Conservation (phyloP, 768 basidiomycete genomes). For the Lactarius hatsudake region DNA sequence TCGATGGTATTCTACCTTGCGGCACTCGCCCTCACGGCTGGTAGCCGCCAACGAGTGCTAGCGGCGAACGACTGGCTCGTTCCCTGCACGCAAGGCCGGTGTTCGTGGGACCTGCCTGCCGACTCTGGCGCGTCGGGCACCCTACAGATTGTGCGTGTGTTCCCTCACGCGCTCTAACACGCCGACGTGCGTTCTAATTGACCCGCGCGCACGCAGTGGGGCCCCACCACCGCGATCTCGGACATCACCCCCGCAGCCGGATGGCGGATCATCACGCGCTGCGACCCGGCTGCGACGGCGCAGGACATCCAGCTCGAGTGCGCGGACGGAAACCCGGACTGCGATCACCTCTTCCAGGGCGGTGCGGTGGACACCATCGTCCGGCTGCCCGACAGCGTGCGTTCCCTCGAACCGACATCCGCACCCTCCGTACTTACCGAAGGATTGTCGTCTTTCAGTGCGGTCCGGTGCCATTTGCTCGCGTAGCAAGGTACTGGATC, state of each 20-base stretch:
- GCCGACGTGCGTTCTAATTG: neutral
- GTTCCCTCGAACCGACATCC: neutral
- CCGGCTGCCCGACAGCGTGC: conserved; percentile 25
- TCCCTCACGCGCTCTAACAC: neutral
- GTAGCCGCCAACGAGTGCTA: neutral
- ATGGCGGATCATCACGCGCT: conserved; percentile 11
- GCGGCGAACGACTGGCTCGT: conserved; percentile 19
- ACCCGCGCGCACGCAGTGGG: conserved; percentile 6
- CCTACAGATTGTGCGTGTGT: conserved; percentile 15
- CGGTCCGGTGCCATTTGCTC: conserved; percentile 10
- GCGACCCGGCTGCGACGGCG: neutral
- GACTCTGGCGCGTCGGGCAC: conserved; percentile 1
- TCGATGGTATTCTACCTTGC: neutral
- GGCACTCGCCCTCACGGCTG: neutral
- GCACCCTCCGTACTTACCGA: neutral
- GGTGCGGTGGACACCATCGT: conserved; percentile 27
- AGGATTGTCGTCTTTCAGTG: neutral
- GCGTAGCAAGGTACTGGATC: neutral
- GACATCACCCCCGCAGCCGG: conserved; percentile 18
- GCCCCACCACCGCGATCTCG: conserved; percentile 15
- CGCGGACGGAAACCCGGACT: neutral
- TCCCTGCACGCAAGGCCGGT: conserved; percentile 16
- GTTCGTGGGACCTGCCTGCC: conserved; percentile 18
- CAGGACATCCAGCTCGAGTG: conserved; percentile 16
- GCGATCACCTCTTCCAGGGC: conserved; percentile 26